A percentile compares a stretch with the other conserved stretches of the same genome.
phyloP scores from a whole-genome alignment of 2,329 filamentous ascomycete species.

The Fusarium nurragi region DNA sequence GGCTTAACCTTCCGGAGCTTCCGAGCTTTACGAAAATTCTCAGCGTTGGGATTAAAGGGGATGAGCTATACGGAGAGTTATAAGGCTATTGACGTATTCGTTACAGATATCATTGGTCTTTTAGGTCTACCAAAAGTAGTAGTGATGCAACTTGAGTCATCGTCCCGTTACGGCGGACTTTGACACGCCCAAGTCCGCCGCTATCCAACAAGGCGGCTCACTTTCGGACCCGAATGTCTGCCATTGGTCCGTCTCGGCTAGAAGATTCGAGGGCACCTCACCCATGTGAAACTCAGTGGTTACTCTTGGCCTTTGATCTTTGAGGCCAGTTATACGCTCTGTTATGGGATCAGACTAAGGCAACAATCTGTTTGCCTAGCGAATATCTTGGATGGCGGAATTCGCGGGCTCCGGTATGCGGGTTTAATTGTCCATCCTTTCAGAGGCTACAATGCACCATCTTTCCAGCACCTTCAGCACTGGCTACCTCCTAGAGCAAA shows the following conservation, averaged over 20 bases:
- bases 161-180: constrained; percentile 23
- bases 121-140: neutral
- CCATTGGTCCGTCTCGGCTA: constrained; percentile 25
- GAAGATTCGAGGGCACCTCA: constrained; percentile 17
- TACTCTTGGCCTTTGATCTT: neutral
- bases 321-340: constrained; percentile 1
- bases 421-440: constrained; percentile 3
- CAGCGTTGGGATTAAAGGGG: neutral
- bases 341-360: neutral
- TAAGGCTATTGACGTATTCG: neutral
- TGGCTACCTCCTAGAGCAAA: constrained; percentile 14
- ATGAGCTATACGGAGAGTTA: neutral
- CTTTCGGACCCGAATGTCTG: constrained; percentile 15
- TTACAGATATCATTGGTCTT: neutral
- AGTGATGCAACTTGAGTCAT: constrained; percentile 9
- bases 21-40: constrained; percentile 19
- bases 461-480: neutral
- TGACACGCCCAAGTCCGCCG: constrained; percentile 28
- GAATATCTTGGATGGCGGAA: neutral
- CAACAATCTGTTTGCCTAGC: too few species aligned
- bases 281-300: constrained; percentile 10
- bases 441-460: neutral
- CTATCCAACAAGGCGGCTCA: constrained; percentile 15
- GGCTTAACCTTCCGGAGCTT: constrained; percentile 29
- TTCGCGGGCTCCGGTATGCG: constrained; percentile 13